Evolutionary conservation across 2,329 filamentous ascomycete genomes (phyloP).

Genomic region (Paracoccidioides brasiliensis): DNA sequence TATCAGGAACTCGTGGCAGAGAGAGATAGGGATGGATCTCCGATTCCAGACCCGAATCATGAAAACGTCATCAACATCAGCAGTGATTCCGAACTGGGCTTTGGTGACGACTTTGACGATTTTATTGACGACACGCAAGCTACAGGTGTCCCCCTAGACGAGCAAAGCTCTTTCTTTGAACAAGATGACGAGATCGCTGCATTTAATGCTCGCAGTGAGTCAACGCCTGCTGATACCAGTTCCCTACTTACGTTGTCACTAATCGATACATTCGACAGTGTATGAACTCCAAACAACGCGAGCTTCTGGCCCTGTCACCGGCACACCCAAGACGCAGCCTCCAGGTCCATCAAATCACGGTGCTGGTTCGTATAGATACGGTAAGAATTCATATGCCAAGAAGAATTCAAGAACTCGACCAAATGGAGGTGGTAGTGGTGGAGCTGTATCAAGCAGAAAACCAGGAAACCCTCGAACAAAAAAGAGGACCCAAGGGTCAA

Average conservation of each 20-base stretch:
- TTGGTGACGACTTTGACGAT: slow-evolving; percentile 9
- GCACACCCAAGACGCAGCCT: not conserved
- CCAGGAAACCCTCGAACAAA: slow-evolving; percentile 7
- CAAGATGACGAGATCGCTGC: slow-evolving; percentile 8
- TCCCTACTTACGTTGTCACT: not conserved
- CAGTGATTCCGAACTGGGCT: slow-evolving; percentile 26
- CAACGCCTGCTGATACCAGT: not conserved
- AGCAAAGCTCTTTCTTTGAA: slow-evolving; percentile 16
- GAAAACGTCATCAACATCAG: slow-evolving; percentile 34
- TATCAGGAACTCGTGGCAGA: slow-evolving; percentile 35
- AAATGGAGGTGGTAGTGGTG: slow-evolving; percentile 3
- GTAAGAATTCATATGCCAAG: not conserved
- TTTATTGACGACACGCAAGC: not conserved
- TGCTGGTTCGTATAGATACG: not conserved
- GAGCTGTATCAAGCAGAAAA: slow-evolving; percentile 7
- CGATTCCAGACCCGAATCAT: slow-evolving; percentile 33
- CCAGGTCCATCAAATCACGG: slow-evolving; percentile 1
- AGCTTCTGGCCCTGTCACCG: not conserved
- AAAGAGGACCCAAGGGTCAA: slow-evolving; percentile 5
- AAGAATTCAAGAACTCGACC: not conserved
- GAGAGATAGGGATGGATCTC: slow-evolving; percentile 34
- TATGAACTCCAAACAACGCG: slow-evolving; percentile 12
- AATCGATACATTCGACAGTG: slow-evolving; percentile 1
- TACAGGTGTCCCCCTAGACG: not conserved
- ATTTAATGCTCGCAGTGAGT: slow-evolving; percentile 14